These are phyloP conservation scores for Triticum monococcum DNA, from an alignment of 176 grass and related monocot species.

Conservation along the genomic window DNA sequence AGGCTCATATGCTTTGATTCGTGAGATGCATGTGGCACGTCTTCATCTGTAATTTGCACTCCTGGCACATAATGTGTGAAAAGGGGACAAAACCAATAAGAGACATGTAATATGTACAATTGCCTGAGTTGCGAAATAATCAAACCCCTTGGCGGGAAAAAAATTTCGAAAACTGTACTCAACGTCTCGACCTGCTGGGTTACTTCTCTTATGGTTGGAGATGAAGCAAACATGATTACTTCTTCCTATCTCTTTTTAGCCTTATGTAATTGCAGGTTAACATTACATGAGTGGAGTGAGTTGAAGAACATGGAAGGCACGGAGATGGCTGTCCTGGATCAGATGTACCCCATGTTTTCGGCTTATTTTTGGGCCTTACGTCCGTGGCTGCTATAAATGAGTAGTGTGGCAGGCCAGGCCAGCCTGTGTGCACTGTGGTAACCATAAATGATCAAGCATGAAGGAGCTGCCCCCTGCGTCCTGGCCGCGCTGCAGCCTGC, in stretches of 20 bases:
- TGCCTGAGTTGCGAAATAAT: background rate
- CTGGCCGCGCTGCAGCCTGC: conserved; percentile 13
- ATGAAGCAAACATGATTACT: background rate
- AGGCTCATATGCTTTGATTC: background rate
- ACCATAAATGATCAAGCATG: conserved; percentile 27
- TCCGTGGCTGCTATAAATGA: conserved; percentile 29
- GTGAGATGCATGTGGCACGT: background rate
- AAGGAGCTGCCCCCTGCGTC: conserved; percentile 1
- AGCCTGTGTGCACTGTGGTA: conserved; percentile 8
- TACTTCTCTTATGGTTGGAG: background rate
- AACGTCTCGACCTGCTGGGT: background rate
- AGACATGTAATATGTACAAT: background rate
- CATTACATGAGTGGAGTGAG: background rate
- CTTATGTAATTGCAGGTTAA: no score
- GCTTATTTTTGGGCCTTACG: background rate
- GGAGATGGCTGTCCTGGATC: background rate
- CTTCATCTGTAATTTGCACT: background rate
- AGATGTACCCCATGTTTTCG: background rate
- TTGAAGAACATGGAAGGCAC: background rate
- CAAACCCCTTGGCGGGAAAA: background rate
- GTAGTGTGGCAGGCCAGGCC: background rate
- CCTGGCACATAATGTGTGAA: background rate
- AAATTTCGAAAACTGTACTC: background rate
- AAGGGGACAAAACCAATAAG: conserved; percentile 7
- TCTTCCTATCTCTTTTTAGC: background rate